Base-by-base conservation (phyloP, 1,284 basidiomycete species). In the Apiotrichum gracile region DNA sequence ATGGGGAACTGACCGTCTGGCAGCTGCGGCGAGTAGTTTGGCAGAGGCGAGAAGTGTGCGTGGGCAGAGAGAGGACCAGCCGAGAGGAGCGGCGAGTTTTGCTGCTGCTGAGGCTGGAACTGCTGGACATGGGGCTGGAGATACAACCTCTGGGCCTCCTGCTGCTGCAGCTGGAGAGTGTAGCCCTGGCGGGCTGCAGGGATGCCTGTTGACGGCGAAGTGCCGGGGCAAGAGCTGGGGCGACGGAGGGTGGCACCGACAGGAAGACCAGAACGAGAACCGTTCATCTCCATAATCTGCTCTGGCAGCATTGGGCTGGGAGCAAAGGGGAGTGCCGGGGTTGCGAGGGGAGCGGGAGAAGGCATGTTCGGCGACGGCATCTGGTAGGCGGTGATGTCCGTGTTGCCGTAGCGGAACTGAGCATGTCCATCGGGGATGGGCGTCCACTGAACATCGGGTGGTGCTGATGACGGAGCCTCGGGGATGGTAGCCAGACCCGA, bases 401-500 rank as follows among this genome's bases (percentile, higher is more conserved):
- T 34, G 52, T 40, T 49, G 37, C 17, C 26, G 22, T n/a, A 35
- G 13, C 24, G 31, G 14, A 45, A 12, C 22, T 35, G 38, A 3
- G 14, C 24, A 14, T 45, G 44, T 17, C 37, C 6, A 12, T 27
- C 44, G 35, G 26, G 24, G 21, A 44, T 49, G 4, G 34, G 17
- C 25, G 46, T 39, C 54, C 49, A 49, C 41, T 47, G 43, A 6
- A 49, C 52, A n/a, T 59, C 49, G 12, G 51, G 17, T 5, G 51
- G 54, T 1, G 54, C 54, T 10, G 54, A 53, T 37, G 26, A 49
- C 9, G 57, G 57, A 12, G 57, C 44, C 49, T 59, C 57, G 21
- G 57, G 57, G n/a, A 59, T 59, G 29, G 57, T 59, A 4, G 54
- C 57, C 29, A 59, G 57, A 22, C 51, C 50, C 34, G 44, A 49